phyloP scores from a whole-genome alignment of 2,329 filamentous ascomycete genomes.

The Penicillium glabrum region DNA sequence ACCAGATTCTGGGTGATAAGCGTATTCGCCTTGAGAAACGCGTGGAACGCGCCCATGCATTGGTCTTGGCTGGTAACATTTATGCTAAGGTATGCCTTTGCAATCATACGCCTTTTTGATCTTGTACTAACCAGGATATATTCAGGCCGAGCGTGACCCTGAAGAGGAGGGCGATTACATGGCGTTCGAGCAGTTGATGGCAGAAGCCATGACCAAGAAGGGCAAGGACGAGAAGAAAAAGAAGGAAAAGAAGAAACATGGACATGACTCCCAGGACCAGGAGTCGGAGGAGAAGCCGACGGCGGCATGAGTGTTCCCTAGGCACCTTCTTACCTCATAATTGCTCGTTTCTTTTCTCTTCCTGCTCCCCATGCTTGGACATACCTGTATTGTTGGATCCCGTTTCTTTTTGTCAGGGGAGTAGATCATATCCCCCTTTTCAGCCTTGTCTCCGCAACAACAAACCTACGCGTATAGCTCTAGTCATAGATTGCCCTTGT shows the following conservation, averaged over 20 bases:
- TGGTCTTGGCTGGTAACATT: slow-evolving; percentile 85
- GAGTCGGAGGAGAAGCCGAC: slow-evolving; percentile 2
- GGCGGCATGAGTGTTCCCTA: neutral
- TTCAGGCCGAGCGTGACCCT: slow-evolving; percentile 78
- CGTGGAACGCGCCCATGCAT: slow-evolving; percentile 83
- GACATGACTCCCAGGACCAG: slow-evolving; percentile 14
- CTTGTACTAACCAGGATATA: slow-evolving; percentile 8
- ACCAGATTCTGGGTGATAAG: slow-evolving; percentile 76
- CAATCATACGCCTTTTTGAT: neutral
- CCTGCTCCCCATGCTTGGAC: slow-evolving; percentile 4
- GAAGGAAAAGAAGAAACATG: slow-evolving; percentile 54
- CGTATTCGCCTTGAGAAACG: slow-evolving; percentile 80
- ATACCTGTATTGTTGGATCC: slow-evolving; percentile 9
- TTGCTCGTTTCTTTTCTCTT: neutral
- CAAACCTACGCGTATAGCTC: neutral
- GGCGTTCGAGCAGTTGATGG: slow-evolving; percentile 96
- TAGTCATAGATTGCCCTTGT: slow-evolving; percentile 21
- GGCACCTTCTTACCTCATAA: neutral
- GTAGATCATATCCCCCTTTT: neutral
- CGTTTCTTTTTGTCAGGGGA: neutral
- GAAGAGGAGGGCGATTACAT: slow-evolving; percentile 99
- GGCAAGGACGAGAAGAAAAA: slow-evolving; percentile 76
- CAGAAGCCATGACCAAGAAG: slow-evolving; percentile 94
- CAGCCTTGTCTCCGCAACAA: neutral
- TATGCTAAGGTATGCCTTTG: slow-evolving; percentile 71